Evolutionary conservation across 495 filamentous ascomycete genomes (phyloP).

Genomic region (Penicillium goetzii): DNA sequence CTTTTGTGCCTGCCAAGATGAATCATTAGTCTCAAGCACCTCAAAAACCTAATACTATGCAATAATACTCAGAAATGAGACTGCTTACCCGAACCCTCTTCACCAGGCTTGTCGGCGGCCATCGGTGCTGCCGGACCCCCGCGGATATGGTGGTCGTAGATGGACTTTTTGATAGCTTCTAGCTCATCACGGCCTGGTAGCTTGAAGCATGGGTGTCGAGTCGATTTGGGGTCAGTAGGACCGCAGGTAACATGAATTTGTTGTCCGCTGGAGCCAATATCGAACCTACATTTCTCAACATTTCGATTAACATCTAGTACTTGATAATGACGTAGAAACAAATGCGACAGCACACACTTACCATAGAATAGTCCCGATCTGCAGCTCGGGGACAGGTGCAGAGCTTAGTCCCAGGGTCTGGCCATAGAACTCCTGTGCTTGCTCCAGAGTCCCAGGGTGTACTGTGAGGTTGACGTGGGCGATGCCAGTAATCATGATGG

Average conservation of each 20-base stretch:
- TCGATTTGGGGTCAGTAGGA: slow-evolving; percentile 47
- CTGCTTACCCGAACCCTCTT: slow-evolving; percentile 49
- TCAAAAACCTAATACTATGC: background rate
- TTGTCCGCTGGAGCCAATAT: slow-evolving; percentile 59
- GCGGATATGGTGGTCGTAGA: slow-evolving; percentile 57
- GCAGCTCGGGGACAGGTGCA: slow-evolving; percentile 53
- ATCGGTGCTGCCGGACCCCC: slow-evolving; percentile 54
- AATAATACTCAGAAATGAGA: background rate
- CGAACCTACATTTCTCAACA: slow-evolving; percentile 45
- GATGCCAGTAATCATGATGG: slow-evolving; percentile 59
- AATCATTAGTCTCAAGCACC: background rate
- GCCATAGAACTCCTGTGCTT: slow-evolving; percentile 60
- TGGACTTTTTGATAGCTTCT: slow-evolving; percentile 46
- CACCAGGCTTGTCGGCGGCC: slow-evolving; percentile 60
- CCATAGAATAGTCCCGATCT: slow-evolving; percentile 57
- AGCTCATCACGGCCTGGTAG: slow-evolving; percentile 50
- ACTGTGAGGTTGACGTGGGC: slow-evolving; percentile 65
- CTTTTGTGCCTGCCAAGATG: slow-evolving; percentile 46
- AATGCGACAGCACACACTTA: slow-evolving; percentile 10
- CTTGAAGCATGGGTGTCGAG: slow-evolving; percentile 62
- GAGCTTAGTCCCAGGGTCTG: slow-evolving; percentile 55
- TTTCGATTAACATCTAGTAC: background rate
- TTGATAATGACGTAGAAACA: background rate
- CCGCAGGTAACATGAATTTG: slow-evolving; percentile 63
- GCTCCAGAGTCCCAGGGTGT: slow-evolving; percentile 54